Conservation (phyloP, 2,329 filamentous ascomycete species). For the Cercospora canescens region DNA sequence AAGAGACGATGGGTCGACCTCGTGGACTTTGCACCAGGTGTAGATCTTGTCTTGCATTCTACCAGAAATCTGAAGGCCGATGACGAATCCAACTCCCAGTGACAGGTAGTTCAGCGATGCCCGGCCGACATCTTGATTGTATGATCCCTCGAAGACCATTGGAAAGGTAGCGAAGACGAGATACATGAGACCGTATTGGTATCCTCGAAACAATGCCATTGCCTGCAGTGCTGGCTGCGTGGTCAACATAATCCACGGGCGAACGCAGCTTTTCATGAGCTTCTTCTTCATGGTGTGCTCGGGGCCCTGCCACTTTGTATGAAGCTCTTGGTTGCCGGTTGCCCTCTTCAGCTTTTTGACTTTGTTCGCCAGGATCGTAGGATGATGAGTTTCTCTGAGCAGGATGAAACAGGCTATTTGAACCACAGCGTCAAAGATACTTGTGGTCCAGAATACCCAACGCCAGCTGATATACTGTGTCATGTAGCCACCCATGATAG, state of each 20-base stretch:
- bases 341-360: slow-evolving; percentile 52
- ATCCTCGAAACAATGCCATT: slow-evolving; percentile 28
- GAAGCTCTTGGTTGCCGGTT: slow-evolving; percentile 26
- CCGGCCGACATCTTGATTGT: slow-evolving; percentile 25
- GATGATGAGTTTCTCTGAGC: slow-evolving; percentile 63
- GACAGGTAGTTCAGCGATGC: slow-evolving; percentile 30
- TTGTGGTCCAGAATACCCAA: slow-evolving; percentile 83
- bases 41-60: slow-evolving; percentile 26
- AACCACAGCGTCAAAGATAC: slow-evolving; percentile 68
- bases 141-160: slow-evolving; percentile 26
- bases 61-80: slow-evolving; percentile 40
- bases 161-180: slow-evolving; percentile 29
- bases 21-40: slow-evolving; percentile 24
- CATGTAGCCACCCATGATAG: slow-evolving; percentile 65
- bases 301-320: slow-evolving; percentile 27
- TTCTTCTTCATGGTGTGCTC: slow-evolving; percentile 27
- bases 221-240: slow-evolving; percentile 28
- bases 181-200: slow-evolving; percentile 31
- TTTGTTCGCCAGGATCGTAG: slow-evolving; percentile 60
- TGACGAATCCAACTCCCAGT: slow-evolving; percentile 51
- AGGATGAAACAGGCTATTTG: slow-evolving; percentile 71
- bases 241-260: slow-evolving; percentile 30
- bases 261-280: slow-evolving; percentile 27
- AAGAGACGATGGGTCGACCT: slow-evolving; percentile 22
- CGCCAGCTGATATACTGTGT: slow-evolving; percentile 66